A percentile compares a stretch with the other conserved stretches of the same genome.
phyloP scores from a whole-genome alignment of 352 stramenopile genomes.

The Globisporangium paroecandrum region DNA sequence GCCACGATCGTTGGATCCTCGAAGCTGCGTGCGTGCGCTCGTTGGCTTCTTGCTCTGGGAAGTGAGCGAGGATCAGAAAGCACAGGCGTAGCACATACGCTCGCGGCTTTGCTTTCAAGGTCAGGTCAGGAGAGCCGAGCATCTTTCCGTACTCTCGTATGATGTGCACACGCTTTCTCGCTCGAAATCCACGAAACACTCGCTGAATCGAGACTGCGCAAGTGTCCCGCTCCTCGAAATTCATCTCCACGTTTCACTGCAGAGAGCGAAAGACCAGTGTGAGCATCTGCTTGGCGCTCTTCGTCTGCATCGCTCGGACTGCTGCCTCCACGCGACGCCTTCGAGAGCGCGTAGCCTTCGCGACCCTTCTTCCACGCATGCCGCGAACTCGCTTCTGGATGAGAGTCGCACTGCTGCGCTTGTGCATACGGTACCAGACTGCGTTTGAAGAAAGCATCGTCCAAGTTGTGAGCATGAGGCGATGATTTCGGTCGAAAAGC shows the following conservation, averaged over 20 bases:
- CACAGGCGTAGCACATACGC: slow-evolving; percentile 49
- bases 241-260: slow-evolving; percentile 30
- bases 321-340: slow-evolving; percentile 32
- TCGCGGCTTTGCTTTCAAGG: slow-evolving; percentile 32
- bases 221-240: slow-evolving; percentile 19
- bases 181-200: slow-evolving; percentile 41
- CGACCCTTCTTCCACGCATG: slow-evolving; percentile 32
- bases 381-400: slow-evolving; percentile 53
- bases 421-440: slow-evolving; percentile 43
- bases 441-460: slow-evolving; percentile 40
- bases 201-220: slow-evolving; percentile 38
- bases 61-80: slow-evolving; percentile 42
- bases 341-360: slow-evolving; percentile 33
- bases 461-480: slow-evolving; percentile 32
- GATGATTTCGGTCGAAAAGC: slow-evolving; percentile 31
- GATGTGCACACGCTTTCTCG: slow-evolving; percentile 32
- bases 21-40: slow-evolving; percentile 18
- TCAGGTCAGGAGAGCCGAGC: slow-evolving; percentile 27
- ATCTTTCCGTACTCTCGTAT: slow-evolving; percentile 39
- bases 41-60: slow-evolving; percentile 30
- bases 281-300: slow-evolving; percentile 32
- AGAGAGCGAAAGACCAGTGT: slow-evolving; percentile 31
- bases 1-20: slow-evolving; percentile 46
- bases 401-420: slow-evolving; percentile 34
- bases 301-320: slow-evolving; percentile 30